Base-by-base conservation (phyloP, 306 rosid species). In the Mucuna pruriens region DNA sequence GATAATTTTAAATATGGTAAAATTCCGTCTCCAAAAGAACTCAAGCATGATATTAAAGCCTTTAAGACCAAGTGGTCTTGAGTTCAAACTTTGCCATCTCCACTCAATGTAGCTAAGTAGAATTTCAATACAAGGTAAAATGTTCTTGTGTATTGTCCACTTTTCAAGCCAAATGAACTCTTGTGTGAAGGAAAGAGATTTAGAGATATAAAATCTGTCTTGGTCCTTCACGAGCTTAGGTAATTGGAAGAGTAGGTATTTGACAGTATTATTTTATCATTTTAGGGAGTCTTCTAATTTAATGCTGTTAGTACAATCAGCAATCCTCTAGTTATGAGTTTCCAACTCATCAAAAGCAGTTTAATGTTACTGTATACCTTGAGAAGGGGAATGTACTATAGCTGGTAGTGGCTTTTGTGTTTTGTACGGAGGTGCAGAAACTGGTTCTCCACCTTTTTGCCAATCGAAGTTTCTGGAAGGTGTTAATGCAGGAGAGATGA, bases 401-500 rank as follows among this genome's bases (percentile, higher is more conserved):
- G 83, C 83, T 10, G 90, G 87, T 45, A 80, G 68, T 19, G 91
- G 86, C 75, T 75, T 85, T n/a, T 87, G 84, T 75, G 77, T 55
- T 85, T 76, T 77, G 71, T 60, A 40, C 40, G 67, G 44, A 58
- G 94, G 94, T 23, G 92, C 84, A 80, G 84, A 81, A 67, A 60
- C 80, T 10, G 92, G 92, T 33, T 67, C 25, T 82, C 81, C 70
- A 74, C 64, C 67, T n/a, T 68, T 87, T 66, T 74, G 75, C 87
- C 85, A 39, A 22, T 67, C 48, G 66, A 75, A 77, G 60, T 74
- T 82, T 73, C 88, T 36, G 16, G 93, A 81, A 87, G 91, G 89
- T 72, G 93, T 80, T 68, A 88, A 57, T 19, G 75, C 80, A 44
- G 92, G 94, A 85, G 97, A 81, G 80, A 89, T 85, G 73, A 61